phyloP scores from a whole-genome alignment of 768 basidiomycete species.

The Rhodotorula babjevae region DNA sequence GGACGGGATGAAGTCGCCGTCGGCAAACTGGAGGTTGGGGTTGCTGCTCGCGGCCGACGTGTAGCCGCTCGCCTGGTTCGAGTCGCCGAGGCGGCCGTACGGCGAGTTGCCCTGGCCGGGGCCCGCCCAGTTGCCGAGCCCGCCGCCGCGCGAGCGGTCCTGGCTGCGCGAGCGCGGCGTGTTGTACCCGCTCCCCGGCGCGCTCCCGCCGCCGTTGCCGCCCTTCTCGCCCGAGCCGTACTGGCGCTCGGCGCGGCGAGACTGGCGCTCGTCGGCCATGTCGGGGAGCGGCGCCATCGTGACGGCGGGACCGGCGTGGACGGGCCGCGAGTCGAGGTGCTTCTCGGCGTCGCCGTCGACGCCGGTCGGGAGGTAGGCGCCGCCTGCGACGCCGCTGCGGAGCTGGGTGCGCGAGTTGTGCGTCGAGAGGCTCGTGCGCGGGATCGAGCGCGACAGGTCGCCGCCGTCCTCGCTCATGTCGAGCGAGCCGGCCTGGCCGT shows the following conservation, averaged over 20 bases:
- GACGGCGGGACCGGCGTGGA: conserved; percentile 17
- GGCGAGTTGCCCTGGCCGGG: conserved; percentile 18
- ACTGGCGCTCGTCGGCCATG: not conserved
- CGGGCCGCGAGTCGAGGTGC: conserved; percentile 18
- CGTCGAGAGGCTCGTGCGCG: conserved; percentile 20
- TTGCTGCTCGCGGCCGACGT: conserved; percentile 21
- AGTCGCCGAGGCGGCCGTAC: conserved; percentile 28
- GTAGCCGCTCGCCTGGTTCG: conserved; percentile 4
- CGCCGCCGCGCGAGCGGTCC: conserved; percentile 4
- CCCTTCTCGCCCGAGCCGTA: conserved; percentile 23
- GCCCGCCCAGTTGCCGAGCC: conserved; percentile 36
- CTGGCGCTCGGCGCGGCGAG: conserved; percentile 16
- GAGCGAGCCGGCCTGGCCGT: conserved; percentile 5
- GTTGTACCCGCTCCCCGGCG: conserved; percentile 12
- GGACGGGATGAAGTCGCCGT: conserved; percentile 29
- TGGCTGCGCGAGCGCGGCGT: conserved; percentile 2
- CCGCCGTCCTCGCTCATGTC: conserved; percentile 2
- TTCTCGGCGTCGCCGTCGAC: conserved; percentile 16
- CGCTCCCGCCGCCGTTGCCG: not conserved
- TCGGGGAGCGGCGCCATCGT: conserved; percentile 2
- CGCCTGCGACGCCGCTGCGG: not conserved
- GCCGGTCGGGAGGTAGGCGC: not conserved
- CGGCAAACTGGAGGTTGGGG: conserved; percentile 38
- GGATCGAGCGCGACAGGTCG: not conserved
- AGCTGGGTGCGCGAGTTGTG: conserved; percentile 34